These are phyloP conservation scores for Curvularia verruculosa DNA, from an alignment of 2,329 filamentous ascomycete genomes.

Conservation along the genomic window DNA sequence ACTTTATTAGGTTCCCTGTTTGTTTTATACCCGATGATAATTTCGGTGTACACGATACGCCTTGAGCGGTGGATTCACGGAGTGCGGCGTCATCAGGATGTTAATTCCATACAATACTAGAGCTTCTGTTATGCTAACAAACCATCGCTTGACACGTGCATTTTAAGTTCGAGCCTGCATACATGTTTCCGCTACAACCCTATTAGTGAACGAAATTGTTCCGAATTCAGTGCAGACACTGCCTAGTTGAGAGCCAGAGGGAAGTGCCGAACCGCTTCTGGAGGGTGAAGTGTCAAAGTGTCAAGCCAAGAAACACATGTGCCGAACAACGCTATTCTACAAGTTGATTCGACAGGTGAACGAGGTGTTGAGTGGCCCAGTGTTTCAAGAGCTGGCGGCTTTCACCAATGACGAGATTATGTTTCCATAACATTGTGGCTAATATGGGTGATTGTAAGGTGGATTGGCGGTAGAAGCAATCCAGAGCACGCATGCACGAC, in stretches of 20 bases:
- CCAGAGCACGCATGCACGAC: not conserved
- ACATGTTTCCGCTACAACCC: not conserved
- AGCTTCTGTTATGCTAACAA: not conserved
- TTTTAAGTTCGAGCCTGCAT: not conserved
- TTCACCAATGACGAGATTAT: not conserved
- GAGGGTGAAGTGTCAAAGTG: not conserved
- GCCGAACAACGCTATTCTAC: not conserved
- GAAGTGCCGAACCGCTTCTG: not conserved
- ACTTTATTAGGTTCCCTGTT: conserved; percentile 3
- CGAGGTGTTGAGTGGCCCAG: not conserved
- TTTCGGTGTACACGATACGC: conserved; percentile 9
- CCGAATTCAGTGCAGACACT: not conserved
- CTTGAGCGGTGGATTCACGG: conserved; percentile 1
- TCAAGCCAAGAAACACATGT: not conserved
- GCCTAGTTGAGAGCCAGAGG: not conserved
- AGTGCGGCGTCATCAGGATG: conserved; percentile 8
- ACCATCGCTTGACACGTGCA: not conserved
- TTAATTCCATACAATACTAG: not conserved
- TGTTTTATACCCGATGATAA: conserved; percentile 21
- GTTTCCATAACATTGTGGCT: not conserved
- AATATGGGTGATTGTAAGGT: not conserved
- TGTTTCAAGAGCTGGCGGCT: not conserved
- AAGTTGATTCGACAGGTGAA: not conserved
- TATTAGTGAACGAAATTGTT: not conserved
- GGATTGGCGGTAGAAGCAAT: conserved; percentile 7